phyloP scores from a whole-genome alignment of 768 basidiomycete species.

The Termitomyces sp. region DNA sequence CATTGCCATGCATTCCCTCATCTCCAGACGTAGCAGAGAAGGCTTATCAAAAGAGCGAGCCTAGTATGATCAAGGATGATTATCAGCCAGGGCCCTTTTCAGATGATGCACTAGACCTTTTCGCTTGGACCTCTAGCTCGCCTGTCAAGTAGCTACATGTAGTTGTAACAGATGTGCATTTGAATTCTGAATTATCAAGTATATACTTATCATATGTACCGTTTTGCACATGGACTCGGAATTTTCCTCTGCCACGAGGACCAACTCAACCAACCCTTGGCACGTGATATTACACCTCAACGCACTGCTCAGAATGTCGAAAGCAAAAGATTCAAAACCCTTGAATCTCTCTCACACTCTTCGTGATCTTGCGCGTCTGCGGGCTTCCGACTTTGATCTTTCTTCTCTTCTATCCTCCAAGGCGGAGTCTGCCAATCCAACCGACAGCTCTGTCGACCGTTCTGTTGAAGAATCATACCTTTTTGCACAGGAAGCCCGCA shows the following conservation, averaged over 20 bases:
- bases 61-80: not conserved
- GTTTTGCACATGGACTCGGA: no score
- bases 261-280: no score
- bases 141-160: not conserved
- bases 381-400: constrained; percentile 47
- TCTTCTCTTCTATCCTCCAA: constrained; percentile 21
- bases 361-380: constrained; percentile 69
- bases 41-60: not conserved
- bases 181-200: no score
- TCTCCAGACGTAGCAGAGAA: not conserved
- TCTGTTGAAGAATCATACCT: constrained; percentile 54
- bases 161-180: no score
- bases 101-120: constrained; percentile 50
- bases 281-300: no score
- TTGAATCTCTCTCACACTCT: constrained; percentile 59
- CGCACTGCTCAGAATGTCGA: constrained; percentile 8
- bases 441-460: constrained; percentile 23
- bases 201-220: no score
- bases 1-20: not conserved
- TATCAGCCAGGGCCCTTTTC: constrained; percentile 23
- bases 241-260: no score
- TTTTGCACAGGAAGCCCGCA: constrained; percentile 55
- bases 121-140: constrained; percentile 23
- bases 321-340: constrained; percentile 38
- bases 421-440: constrained; percentile 6